phyloP scores from a whole-genome alignment of 768 basidiomycete genomes.

The Xerocomellus dryophilus region DNA sequence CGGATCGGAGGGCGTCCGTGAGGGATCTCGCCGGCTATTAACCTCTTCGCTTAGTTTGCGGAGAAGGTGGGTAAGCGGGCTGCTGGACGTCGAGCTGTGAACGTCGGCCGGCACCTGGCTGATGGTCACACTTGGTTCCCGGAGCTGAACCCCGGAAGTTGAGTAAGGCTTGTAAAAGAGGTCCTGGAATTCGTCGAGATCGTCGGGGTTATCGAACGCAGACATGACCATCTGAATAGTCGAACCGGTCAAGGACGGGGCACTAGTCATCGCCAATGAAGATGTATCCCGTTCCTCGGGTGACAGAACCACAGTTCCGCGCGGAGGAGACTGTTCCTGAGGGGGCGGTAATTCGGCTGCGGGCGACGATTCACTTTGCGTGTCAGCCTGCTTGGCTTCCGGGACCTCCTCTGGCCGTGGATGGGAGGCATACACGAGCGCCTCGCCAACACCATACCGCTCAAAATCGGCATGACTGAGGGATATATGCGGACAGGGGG shows the following conservation, averaged over 20 bases:
- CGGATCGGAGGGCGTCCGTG: slow-evolving; percentile 12
- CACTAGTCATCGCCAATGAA: slow-evolving; percentile 4
- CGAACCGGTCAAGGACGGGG: slow-evolving; percentile 37
- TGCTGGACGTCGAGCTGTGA: slow-evolving; percentile 30
- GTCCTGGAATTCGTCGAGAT: slow-evolving; percentile 71
- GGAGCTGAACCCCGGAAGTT: not conserved
- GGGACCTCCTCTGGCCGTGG: not conserved
- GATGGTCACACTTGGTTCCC: not conserved
- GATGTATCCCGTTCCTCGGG: slow-evolving; percentile 39
- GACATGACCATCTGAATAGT: slow-evolving; percentile 34
- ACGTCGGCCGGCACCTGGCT: slow-evolving; percentile 31
- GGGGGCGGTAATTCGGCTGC: not conserved
- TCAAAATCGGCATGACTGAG: slow-evolving; percentile 36
- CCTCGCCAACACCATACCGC: slow-evolving; percentile 61
- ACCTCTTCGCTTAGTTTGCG: slow-evolving; percentile 41
- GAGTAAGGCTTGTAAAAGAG: slow-evolving; percentile 59
- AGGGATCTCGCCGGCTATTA: slow-evolving; percentile 23
- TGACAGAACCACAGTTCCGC: slow-evolving; percentile 5
- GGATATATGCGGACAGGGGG: slow-evolving; percentile 21
- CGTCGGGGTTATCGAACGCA: slow-evolving; percentile 57
- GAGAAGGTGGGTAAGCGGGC: slow-evolving; percentile 38
- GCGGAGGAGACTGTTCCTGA: not conserved
- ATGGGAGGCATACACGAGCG: slow-evolving; percentile 47
- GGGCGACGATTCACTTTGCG: not conserved
- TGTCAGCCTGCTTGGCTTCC: not conserved